Evolutionary conservation across 2,329 filamentous ascomycete genomes (phyloP).

Genomic region (Endothia cerciana): DNA sequence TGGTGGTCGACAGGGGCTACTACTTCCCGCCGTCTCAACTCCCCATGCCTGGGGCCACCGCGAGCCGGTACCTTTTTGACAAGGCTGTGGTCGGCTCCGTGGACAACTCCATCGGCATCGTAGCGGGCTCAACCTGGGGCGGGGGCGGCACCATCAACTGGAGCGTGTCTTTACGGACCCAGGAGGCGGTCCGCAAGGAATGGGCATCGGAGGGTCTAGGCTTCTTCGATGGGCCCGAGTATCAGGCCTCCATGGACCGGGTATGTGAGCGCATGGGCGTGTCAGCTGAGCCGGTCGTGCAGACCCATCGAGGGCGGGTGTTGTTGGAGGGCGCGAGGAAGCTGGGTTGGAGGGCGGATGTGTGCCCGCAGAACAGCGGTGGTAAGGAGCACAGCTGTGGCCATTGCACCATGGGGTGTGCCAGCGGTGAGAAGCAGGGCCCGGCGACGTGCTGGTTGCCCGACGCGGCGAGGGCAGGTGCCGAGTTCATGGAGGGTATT

Average conservation of each 20-base stretch:
- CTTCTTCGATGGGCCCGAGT: conserved; percentile 75
- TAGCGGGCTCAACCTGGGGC: conserved; percentile 74
- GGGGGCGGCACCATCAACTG: conserved; percentile 87
- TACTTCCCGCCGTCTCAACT: conserved; percentile 71
- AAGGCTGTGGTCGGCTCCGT: conserved; percentile 60
- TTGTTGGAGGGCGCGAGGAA: conserved; percentile 76
- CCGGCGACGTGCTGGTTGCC: conserved; percentile 78
- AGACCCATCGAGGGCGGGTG: conserved; percentile 72
- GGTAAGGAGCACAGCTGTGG: conserved; percentile 76
- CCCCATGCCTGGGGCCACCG: conserved; percentile 69
- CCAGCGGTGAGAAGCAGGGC: conserved; percentile 75
- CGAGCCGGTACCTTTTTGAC: conserved; percentile 67
- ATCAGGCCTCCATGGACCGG: conserved; percentile 77
- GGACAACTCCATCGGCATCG: conserved; percentile 59
- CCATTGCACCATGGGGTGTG: conserved; percentile 63
- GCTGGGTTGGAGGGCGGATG: conserved; percentile 71
- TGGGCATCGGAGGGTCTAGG: conserved; percentile 74
- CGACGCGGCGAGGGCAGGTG: conserved; percentile 76
- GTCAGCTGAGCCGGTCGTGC: conserved; percentile 64
- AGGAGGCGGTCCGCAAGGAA: conserved; percentile 76
- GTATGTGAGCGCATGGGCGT: conserved; percentile 83
- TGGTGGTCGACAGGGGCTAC: conserved; percentile 82
- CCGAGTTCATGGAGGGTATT: conserved; percentile 84
- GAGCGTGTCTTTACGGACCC: conserved; percentile 67
- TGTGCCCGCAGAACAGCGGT: conserved; percentile 80